These are phyloP conservation scores for Cryptococcus sp. DNA, from an alignment of 1,284 basidiomycete species.

Conservation along the genomic window DNA sequence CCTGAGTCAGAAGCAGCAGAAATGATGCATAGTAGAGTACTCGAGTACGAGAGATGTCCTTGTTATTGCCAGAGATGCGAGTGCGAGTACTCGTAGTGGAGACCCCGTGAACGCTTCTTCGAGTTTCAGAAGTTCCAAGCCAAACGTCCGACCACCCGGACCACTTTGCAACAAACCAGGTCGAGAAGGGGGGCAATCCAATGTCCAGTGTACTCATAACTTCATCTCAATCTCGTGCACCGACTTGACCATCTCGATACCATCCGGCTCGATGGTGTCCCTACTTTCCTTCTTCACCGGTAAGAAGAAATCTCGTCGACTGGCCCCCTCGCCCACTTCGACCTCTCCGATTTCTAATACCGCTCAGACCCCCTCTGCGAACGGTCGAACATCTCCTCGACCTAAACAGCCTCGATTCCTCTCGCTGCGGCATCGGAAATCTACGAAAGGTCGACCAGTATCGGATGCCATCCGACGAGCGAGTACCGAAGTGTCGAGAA, in stretches of 20 bases:
- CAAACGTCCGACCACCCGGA: too few relatives aligned
- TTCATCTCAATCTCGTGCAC: background rate
- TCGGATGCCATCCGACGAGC: constrained; percentile 10
- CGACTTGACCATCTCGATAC: background rate
- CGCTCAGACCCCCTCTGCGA: constrained; percentile 2
- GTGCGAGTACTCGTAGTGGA: too few relatives aligned
- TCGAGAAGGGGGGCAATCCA: too few relatives aligned
- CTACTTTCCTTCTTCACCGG: constrained; percentile 30
- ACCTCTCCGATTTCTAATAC: constrained; percentile 6
- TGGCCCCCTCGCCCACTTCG: background rate
- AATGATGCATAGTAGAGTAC: too few relatives aligned
- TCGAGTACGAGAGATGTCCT: too few relatives aligned
- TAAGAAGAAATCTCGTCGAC: constrained; percentile 24
- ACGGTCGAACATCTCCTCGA: constrained; percentile 3
- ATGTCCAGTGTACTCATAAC: too few relatives aligned
- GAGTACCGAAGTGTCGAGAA: constrained; percentile 12
- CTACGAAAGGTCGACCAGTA: constrained; percentile 2
- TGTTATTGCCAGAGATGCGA: too few relatives aligned
- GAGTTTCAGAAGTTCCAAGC: too few relatives aligned
- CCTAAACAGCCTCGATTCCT: constrained; percentile 11
- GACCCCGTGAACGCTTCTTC: too few relatives aligned
- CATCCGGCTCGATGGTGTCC: constrained; percentile 31
- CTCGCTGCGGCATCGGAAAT: constrained; percentile 11
- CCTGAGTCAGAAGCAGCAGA: too few relatives aligned
- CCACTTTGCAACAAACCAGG: too few relatives aligned